Evolutionary conservation across 2,329 filamentous ascomycete species (phyloP).

Genomic region (Macrophomina tecta): DNA sequence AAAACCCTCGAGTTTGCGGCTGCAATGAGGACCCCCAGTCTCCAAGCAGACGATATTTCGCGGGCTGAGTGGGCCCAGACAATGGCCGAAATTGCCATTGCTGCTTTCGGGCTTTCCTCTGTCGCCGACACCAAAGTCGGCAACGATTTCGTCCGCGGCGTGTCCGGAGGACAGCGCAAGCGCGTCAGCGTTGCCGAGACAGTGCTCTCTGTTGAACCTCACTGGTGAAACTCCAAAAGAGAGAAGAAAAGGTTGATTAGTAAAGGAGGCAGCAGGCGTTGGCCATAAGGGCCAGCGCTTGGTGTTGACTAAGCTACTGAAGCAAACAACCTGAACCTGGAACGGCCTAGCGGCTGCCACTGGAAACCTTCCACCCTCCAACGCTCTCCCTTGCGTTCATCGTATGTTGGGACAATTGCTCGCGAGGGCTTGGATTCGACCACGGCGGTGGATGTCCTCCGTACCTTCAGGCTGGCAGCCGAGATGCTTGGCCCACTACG

Average conservation of each 20-base stretch:
- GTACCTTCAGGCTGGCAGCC: slow-evolving; percentile 57
- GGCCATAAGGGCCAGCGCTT: too few species aligned
- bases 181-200: slow-evolving; percentile 66
- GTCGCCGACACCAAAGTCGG: slow-evolving; percentile 63
- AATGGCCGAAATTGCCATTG: slow-evolving; percentile 57
- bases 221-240: too few species aligned
- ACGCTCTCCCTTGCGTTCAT: slow-evolving; percentile 48
- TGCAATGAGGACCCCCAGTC: slow-evolving; percentile 50
- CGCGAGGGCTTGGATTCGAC: slow-evolving; percentile 46
- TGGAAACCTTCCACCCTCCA: too few species aligned
- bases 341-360: too few species aligned
- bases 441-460: slow-evolving; percentile 64
- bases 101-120: slow-evolving; percentile 60
- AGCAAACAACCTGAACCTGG: too few species aligned
- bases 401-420: slow-evolving; percentile 54
- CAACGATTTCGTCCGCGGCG: slow-evolving; percentile 65
- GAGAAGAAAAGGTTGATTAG: too few species aligned
- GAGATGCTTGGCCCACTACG: slow-evolving; percentile 52
- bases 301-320: too few species aligned
- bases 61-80: background rate
- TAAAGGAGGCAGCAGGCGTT: too few species aligned
- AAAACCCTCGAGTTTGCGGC: slow-evolving; percentile 65
- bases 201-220: slow-evolving; percentile 38
- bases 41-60: background rate
- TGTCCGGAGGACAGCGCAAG: slow-evolving; percentile 67